Percentiles rank a stretch among this genome's conserved stretches.
Conservation (phyloP, 228 moss, liverwort and hornwort species). For the Sphagnum magellanicum region DNA sequence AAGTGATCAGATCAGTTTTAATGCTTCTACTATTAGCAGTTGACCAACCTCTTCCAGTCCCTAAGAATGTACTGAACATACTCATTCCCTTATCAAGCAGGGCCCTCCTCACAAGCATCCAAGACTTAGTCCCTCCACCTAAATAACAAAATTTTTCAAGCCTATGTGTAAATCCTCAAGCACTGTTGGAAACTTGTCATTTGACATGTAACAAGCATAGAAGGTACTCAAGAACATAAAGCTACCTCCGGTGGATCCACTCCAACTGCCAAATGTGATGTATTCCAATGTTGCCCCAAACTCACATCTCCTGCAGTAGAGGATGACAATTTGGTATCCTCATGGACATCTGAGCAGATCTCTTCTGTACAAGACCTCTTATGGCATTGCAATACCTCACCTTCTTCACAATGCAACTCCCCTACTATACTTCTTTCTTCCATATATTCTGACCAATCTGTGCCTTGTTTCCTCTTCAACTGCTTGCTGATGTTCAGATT, state of each 20-base stretch:
- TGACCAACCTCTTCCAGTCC: no score
- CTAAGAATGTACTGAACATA: no score
- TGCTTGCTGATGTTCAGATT: constrained; percentile 10
- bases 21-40: no score
- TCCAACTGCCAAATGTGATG: neutral
- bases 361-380: neutral
- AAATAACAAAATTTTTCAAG: no score
- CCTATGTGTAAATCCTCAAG: no score
- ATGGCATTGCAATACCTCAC: neutral
- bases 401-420: neutral
- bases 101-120: no score
- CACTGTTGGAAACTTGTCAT: no score
- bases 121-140: no score
- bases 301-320: neutral
- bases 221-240: constrained; percentile 4
- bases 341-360: neutral
- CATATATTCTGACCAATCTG: constrained; percentile 2
- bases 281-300: neutral
- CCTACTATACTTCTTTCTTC: neutral
- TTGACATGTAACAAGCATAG: no score
- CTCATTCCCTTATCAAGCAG: no score
- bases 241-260: constrained; percentile 21
- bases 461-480: constrained; percentile 30
- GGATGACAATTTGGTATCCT: neutral
- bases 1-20: constrained; percentile 10